Evolutionary conservation across 495 filamentous ascomycete genomes (phyloP).

Genomic region (Penicillium cosmopolitanum): DNA sequence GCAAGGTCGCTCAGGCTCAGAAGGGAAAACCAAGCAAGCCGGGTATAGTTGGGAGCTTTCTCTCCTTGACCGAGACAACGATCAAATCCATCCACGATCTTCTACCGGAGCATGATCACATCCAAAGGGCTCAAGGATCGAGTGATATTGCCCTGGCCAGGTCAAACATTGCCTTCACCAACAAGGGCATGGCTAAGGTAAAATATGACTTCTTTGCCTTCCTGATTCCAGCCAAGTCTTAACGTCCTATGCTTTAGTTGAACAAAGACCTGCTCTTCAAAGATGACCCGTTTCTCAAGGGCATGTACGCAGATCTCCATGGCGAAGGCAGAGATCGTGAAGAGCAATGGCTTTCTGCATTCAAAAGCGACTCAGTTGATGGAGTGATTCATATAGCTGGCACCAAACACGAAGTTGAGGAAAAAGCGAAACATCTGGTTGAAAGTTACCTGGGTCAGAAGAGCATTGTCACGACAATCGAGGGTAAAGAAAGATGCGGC

Average conservation of each 20-base stretch:
- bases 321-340: slow-evolving; percentile 10
- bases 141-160: slow-evolving; percentile 10
- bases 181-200: slow-evolving; percentile 33
- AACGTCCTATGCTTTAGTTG: too few relatives aligned
- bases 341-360: slow-evolving; percentile 12
- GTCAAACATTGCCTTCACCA: slow-evolving; percentile 36
- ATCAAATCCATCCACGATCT: slow-evolving; percentile 4
- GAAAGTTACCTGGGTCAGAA: slow-evolving; percentile 11
- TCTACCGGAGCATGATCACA: too few relatives aligned
- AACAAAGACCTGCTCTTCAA: background rate
- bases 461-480: slow-evolving; percentile 7
- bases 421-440: slow-evolving; percentile 4
- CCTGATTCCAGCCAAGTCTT: too few relatives aligned
- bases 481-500: slow-evolving; percentile 12
- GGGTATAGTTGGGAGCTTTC: background rate
- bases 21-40: background rate
- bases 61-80: background rate
- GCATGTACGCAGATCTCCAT: slow-evolving; percentile 12
- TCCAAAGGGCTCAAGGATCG: too few relatives aligned
- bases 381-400: slow-evolving; percentile 12
- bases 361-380: slow-evolving; percentile 11
- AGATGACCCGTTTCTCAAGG: slow-evolving; percentile 27
- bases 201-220: background rate
- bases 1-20: slow-evolving; percentile 7
- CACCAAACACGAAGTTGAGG: slow-evolving; percentile 9